A percentile compares a stretch with the other conserved stretches of the same genome.
phyloP scores from a whole-genome alignment of 176 grass and related monocot species.

The maize (Zea mays) region Zm-B73-REFERENCE-NAM-5.0 NC_050103.1:131819001-131819500 shows the following conservation, averaged over 20 bases:
- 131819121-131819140: no score
- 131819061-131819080: no score
- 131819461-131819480: constrained; percentile 1
- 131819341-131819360: neutral
- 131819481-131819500: neutral
- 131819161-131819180: neutral
- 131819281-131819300: neutral
- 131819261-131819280: constrained; percentile 5
- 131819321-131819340: neutral
- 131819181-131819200: neutral
- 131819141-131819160: neutral
- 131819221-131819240: neutral
- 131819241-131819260: neutral
- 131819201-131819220: no score
- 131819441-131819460: no score
- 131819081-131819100: no score
- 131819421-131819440: neutral
- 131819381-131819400: no score
- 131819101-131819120: no score
- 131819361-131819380: no score
- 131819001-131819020: no score
- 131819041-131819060: no score
- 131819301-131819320: constrained; percentile 15
- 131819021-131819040: no score
- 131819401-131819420: neutral